Evolutionary conservation across 2,329 filamentous ascomycete genomes (phyloP), one percentile per base, ranked within the genome.

Genomic region (Fusarium sp.): DNA sequence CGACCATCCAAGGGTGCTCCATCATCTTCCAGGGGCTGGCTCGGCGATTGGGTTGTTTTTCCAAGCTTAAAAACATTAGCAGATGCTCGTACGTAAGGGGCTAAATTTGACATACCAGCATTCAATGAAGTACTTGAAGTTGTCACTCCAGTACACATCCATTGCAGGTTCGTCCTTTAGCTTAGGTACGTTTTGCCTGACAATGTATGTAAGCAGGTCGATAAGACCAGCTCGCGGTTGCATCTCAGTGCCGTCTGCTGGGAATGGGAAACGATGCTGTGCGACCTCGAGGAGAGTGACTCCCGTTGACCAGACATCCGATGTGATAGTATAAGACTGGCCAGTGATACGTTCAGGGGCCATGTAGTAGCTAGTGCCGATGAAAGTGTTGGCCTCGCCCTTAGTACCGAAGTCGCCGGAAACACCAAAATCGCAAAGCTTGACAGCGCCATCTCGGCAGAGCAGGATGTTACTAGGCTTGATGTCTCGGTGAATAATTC

Each of bases 321-420:
- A 97, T 3, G 95, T 99, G 80, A 99, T 99, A 66, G 95, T 99
- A 81, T 99, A 99, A 50, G 92, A 95, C 83, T 98, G 94, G 61
- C 96, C 96, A 2, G 96, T 98, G 79, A 99, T 99, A 53, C 96
- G 92, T 80, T 99, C 96, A 0, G 96, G 96, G 6, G 96, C 96
- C 96, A 99, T 99, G 84, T 99, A 99, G 79, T 98, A 99, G 65
- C 93, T 97, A 14, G 96, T 99, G 68, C 96, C 96, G 77, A 99
- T 99, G 77, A 99, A 99, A 0, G 96, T 99, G 79, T 98, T 98
- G 70, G 96, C 96, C 78, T 98, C 96, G 55, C 96, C 96, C 81
- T 99, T 98, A 50, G 96, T 99, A 70, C 96, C 97, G 77, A 98
- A 98, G 80, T 98, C 96, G 71, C 96, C 96, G 62, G 93, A 97